Evolutionary conservation across 805 yeast genomes (phyloP).

Genomic region (Kodamaea laetipori): DNA sequence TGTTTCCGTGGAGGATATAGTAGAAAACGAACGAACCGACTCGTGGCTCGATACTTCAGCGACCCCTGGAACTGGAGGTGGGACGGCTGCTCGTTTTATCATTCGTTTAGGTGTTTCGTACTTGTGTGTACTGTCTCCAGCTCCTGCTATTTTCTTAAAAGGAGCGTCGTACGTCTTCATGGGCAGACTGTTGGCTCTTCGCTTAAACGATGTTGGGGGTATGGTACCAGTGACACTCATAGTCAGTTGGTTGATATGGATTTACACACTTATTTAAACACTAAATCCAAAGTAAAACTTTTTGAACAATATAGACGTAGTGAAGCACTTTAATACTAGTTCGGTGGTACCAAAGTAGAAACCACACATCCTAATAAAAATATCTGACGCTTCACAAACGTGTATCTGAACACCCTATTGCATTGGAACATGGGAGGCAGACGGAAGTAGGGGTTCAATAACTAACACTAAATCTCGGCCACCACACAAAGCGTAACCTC

Average conservation of each 20-base stretch:
- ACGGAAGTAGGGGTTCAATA: background rate
- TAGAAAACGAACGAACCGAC: background rate
- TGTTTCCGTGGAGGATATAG: background rate
- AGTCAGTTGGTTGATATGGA: background rate
- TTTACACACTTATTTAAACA: background rate
- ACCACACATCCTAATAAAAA: background rate
- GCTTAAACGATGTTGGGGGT: constrained; percentile 3
- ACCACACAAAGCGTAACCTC: background rate
- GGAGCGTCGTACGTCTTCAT: background rate
- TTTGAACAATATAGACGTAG: too few species aligned
- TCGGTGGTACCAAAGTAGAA: constrained; percentile 1
- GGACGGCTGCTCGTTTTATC: constrained; percentile 13
- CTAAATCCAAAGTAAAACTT: too few species aligned
- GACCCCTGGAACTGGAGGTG: constrained; percentile 12
- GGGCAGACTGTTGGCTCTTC: constrained; percentile 4
- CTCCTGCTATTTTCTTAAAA: constrained; percentile 1
- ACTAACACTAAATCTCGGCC: background rate
- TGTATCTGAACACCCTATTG: background rate
- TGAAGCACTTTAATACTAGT: background rate
- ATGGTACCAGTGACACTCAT: constrained; percentile 6
- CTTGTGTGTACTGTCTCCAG: background rate
- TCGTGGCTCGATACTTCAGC: background rate
- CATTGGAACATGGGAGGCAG: background rate
- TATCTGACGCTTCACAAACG: background rate
- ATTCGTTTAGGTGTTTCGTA: constrained; percentile 9